Conservation (phyloP, 192 early-diverging fungal species). For the Linnemannia exigua region DNA sequence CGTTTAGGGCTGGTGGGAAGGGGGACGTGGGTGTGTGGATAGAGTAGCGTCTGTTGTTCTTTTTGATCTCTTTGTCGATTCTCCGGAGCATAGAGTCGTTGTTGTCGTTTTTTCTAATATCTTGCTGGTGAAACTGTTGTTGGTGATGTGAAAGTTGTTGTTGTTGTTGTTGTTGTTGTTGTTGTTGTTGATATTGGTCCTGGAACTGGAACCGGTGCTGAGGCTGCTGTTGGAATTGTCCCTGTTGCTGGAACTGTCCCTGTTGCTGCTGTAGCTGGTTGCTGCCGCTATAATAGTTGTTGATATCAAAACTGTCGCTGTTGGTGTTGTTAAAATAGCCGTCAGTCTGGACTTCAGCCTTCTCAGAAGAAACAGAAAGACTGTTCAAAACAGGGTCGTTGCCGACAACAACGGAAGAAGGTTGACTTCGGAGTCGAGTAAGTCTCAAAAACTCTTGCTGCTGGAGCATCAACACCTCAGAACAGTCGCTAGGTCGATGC, state of each 20-base stretch:
- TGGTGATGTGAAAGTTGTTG: too few species aligned
- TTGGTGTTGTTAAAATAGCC: not conserved
- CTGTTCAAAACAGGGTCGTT: not conserved
- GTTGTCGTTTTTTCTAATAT: too few species aligned
- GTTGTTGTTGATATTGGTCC: not conserved
- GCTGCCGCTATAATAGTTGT: too few species aligned
- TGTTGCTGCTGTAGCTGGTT: not conserved
- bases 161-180: too few species aligned
- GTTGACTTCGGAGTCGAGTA: constrained; percentile 28
- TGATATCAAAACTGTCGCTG: not conserved
- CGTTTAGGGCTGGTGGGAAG: too few species aligned
- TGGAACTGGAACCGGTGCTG: too few species aligned
- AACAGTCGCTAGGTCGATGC: constrained; percentile 32
- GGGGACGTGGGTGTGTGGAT: too few species aligned
- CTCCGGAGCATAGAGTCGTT: too few species aligned
- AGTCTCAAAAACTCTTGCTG: constrained; percentile 48
- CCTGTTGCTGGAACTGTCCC: not conserved
- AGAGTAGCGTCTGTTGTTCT: too few species aligned
- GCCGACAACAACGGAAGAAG: not conserved
- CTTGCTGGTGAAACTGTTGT: too few species aligned
- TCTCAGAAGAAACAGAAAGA: not conserved
- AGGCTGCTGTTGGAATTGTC: not conserved
- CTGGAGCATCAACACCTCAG: constrained; percentile 31
- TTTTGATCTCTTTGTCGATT: too few species aligned
- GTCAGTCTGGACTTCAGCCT: not conserved